Percentiles rank a stretch among this genome's conserved stretches.
Conservation (phyloP, 139 green algal species). For the Mesotaenium endlicherianum region DNA sequence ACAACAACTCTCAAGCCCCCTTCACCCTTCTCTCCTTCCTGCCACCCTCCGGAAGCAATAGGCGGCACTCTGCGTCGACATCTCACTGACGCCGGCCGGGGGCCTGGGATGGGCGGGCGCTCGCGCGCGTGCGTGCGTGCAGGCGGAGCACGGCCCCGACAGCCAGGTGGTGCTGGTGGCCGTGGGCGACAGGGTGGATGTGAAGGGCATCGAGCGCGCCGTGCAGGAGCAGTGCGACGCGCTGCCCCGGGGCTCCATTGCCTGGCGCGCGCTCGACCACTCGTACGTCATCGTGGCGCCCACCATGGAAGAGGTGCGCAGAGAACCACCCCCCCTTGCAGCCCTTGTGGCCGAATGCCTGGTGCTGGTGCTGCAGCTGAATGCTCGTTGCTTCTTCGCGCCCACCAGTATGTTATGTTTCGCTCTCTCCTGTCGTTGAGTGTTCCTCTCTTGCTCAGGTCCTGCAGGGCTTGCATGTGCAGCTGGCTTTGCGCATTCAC, state of each 20-base stretch:
- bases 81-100: no score
- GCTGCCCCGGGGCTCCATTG: conserved; percentile 82
- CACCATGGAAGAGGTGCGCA: conserved; percentile 70
- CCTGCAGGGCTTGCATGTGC: no score
- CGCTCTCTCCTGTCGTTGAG: no score
- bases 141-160: conserved; percentile 93
- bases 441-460: no score
- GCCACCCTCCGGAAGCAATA: no score
- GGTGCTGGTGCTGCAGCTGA: not conserved
- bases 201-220: conserved; percentile 74
- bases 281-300: conserved; percentile 72
- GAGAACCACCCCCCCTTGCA: not conserved
- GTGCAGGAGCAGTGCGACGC: conserved; percentile 76
- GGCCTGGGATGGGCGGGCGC: no score
- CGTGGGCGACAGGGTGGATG: conserved; percentile 76
- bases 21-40: no score
- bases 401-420: no score
- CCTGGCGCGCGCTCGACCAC: conserved; percentile 84
- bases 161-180: conserved; percentile 91
- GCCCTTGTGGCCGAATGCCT: not conserved
- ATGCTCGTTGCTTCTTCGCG: no score
- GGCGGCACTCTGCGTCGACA: no score
- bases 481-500: no score
- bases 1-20: no score
- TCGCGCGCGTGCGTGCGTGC: not conserved